Evolutionary conservation across 495 filamentous ascomycete genomes (phyloP).

Genomic region (Lasiosphaeria miniovina): DNA sequence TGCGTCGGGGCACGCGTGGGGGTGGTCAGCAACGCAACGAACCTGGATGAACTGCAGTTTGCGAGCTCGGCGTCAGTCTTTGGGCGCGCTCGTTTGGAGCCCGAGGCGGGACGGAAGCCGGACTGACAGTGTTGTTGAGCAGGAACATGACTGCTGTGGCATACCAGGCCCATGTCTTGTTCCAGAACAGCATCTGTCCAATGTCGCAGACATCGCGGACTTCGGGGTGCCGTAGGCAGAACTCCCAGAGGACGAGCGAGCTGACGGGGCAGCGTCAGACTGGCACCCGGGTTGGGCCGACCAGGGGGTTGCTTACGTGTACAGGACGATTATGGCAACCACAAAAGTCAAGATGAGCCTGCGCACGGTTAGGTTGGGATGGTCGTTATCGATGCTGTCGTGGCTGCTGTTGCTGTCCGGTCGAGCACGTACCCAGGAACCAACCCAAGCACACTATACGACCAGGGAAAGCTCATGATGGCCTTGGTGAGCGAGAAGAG

Average conservation of each 20-base stretch:
- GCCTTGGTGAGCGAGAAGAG: slow-evolving; percentile 38
- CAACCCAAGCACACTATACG: slow-evolving; percentile 79
- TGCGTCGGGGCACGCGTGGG: slow-evolving; percentile 28
- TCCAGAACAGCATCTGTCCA: slow-evolving; percentile 83
- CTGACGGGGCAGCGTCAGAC: slow-evolving; percentile 16
- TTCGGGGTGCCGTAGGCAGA: slow-evolving; percentile 82
- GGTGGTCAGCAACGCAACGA: background rate
- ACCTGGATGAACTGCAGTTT: slow-evolving; percentile 15
- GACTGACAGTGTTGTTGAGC: slow-evolving; percentile 84
- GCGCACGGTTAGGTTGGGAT: slow-evolving; percentile 5
- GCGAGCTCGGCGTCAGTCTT: background rate
- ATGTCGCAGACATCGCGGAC: slow-evolving; percentile 88
- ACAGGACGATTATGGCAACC: slow-evolving; percentile 70
- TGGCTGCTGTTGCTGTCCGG: slow-evolving; percentile 3
- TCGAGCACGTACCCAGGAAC: slow-evolving; percentile 62
- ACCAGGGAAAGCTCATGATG: slow-evolving; percentile 92
- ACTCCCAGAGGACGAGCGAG: slow-evolving; percentile 80
- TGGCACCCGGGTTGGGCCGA: background rate
- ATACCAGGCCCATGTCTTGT: slow-evolving; percentile 76
- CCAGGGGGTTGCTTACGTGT: slow-evolving; percentile 51
- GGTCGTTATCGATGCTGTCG: slow-evolving; percentile 3
- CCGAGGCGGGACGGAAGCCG: slow-evolving; percentile 40
- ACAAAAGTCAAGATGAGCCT: slow-evolving; percentile 74
- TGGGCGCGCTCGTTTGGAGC: slow-evolving; percentile 9
- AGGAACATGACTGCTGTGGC: slow-evolving; percentile 84